Evolutionary conservation across 257 asterid species (phyloP), one percentile per base, ranked within the genome.

Genomic region (Plantago elongata): DNA sequence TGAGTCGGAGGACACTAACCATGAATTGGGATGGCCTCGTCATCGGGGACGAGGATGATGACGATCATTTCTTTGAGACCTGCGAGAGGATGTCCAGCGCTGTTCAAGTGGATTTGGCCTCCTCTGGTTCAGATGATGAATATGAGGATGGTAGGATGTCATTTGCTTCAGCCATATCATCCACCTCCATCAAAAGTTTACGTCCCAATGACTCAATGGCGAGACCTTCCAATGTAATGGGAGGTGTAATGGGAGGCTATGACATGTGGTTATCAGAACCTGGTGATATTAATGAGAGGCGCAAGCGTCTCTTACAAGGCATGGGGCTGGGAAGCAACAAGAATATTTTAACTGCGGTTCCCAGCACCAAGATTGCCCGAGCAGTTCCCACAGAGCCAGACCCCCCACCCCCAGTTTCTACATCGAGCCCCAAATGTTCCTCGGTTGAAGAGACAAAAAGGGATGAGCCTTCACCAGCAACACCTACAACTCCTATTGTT

Each of bases 191-290:
- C 13, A 67, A 69, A 17, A 72, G 51, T 52, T 51, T 62, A 64
- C 70, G 43, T 15, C 55, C 72, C 51, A 6, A 67, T 0, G 75
- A 77, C 0, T 46, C 72, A 12, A 59, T 54, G 13, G 11, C 57
- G 6, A 76, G 67, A 42, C 52, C 78, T 15, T 49, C 78, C 13
- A 66, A 65, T 29, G 38, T 34, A 34, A 34, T 34, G 38, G 27
- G 40, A 54, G 27, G 59, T 43, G 10, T 67, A 56, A 44, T 79
- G 61, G 81, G 69, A 7, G 75, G 77, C 54, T 93, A 93, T 5
- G 91, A 84, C 14, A 68, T 93, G 90, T 93, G 97, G 99, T 85
- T 75, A 87, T 60, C 94, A 5, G 96, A 87, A 68, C 99, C 99
- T 0, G 99, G 97, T 3, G 96, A 90, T 52, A 70, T 93, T 44